Conservation (phyloP, 225 moss, liverwort and hornwort species). For the Asterella californica region DNA sequence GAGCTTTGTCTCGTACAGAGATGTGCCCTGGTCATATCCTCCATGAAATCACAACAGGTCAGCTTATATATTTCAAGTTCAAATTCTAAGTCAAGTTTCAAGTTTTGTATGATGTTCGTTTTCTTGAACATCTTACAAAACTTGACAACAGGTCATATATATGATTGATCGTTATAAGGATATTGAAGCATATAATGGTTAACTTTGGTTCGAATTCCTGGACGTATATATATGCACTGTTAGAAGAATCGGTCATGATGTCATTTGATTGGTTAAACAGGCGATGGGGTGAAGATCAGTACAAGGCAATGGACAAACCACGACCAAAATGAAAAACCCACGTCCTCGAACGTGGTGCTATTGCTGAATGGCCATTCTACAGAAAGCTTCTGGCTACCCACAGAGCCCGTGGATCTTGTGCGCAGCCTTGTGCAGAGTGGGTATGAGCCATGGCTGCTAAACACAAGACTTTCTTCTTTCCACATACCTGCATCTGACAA, state of each 20-base stretch:
- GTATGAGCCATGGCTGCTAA: conserved; percentile 30
- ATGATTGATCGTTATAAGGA: too few species aligned
- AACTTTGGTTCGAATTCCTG: too few species aligned
- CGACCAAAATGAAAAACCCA: not conserved
- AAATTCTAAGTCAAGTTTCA: too few species aligned
- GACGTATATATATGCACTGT: too few species aligned
- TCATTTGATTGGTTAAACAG: conserved; percentile 4
- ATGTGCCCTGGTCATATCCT: conserved; percentile 8
- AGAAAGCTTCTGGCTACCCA: conserved; percentile 29
- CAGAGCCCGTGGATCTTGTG: conserved; percentile 29
- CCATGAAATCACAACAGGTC: conserved; percentile 20
- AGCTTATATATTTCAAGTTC: not conserved
- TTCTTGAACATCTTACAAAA: too few species aligned
- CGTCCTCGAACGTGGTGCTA: conserved; percentile 22
- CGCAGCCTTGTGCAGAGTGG: conserved; percentile 14
- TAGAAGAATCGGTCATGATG: too few species aligned
- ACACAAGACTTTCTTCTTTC: conserved; percentile 18
- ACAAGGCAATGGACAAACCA: conserved; percentile 13
- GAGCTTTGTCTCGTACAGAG: not conserved
- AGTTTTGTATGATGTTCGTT: too few species aligned
- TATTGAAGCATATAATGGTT: too few species aligned
- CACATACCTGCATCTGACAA: conserved; percentile 1
- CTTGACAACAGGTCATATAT: too few species aligned
- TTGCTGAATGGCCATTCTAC: conserved; percentile 31
- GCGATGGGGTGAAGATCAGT: conserved; percentile 23